phyloP scores from a whole-genome alignment of 1,139 yeast species.

The Suhomyces terraborum region DNA sequence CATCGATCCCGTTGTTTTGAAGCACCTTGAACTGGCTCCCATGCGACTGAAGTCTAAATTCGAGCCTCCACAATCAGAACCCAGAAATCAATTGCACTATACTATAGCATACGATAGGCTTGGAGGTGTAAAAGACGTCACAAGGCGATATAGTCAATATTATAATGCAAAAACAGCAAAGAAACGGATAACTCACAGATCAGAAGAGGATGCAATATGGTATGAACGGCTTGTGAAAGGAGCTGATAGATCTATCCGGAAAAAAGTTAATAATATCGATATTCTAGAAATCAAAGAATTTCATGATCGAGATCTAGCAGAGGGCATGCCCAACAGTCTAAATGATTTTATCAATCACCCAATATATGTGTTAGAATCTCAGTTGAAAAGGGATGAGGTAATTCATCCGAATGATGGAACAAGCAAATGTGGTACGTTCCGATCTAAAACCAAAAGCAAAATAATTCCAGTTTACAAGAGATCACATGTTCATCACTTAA shows the following conservation, averaged over 20 bases:
- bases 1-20: slow-evolving; percentile 72
- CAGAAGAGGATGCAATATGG: slow-evolving; percentile 65
- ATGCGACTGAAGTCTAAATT: slow-evolving; percentile 58
- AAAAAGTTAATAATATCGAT: slow-evolving; percentile 54
- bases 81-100: slow-evolving; percentile 64
- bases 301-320: slow-evolving; percentile 62
- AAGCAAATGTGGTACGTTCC: slow-evolving; percentile 66
- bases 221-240: slow-evolving; percentile 47
- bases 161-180: slow-evolving; percentile 76
- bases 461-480: slow-evolving; percentile 66
- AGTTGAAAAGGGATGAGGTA: slow-evolving; percentile 70
- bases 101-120: slow-evolving; percentile 72
- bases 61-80: slow-evolving; percentile 73
- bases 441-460: slow-evolving; percentile 38
- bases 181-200: slow-evolving; percentile 62
- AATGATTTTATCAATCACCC: slow-evolving; percentile 90
- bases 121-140: slow-evolving; percentile 76
- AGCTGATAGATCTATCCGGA: slow-evolving; percentile 28
- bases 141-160: slow-evolving; percentile 73
- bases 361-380: slow-evolving; percentile 76
- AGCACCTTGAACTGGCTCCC: slow-evolving; percentile 66
- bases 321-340: slow-evolving; percentile 85
- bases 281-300: slow-evolving; percentile 73
- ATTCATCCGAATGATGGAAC: slow-evolving; percentile 63
- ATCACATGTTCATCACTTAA: slow-evolving; percentile 59